Conservation (phyloP, 345 rosid genomes). For the Linum usitatissimum region DNA sequence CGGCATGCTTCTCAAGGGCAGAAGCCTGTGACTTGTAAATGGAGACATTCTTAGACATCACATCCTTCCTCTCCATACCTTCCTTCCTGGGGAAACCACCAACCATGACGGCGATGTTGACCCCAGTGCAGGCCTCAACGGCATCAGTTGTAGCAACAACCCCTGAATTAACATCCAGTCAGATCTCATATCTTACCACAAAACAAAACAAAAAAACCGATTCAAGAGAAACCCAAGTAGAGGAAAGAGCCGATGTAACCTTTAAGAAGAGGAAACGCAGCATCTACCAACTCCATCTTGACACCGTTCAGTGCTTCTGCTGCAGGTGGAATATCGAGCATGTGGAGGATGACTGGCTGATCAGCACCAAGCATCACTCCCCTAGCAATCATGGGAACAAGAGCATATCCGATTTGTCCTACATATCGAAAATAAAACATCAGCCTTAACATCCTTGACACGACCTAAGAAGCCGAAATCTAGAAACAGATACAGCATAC, state of each 20-base stretch:
- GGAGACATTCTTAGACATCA: conserved; percentile 50
- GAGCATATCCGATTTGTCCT: conserved; percentile 82
- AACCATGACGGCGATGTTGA: conserved; percentile 57
- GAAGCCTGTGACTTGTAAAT: conserved; percentile 84
- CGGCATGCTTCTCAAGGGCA: conserved; percentile 62
- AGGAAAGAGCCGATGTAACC: conserved; percentile 15
- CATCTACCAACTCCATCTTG: conserved; percentile 70
- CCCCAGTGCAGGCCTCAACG: conserved; percentile 56
- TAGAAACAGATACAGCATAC: too few species aligned
- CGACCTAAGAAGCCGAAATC: too few species aligned
- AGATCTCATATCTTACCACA: conserved; percentile 4
- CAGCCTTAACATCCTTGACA: neutral
- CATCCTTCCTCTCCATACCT: conserved; percentile 77
- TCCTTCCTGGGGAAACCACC: conserved; percentile 59
- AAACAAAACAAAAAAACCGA: neutral
- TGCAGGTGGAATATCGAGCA: conserved; percentile 64
- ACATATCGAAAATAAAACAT: neutral
- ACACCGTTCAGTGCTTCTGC: conserved; percentile 54
- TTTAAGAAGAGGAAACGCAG: conserved; percentile 73
- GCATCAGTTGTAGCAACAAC: conserved; percentile 64
- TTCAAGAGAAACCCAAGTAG: too few species aligned
- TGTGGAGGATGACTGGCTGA: conserved; percentile 69
- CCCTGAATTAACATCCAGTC: conserved; percentile 23
- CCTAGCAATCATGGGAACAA: conserved; percentile 74
- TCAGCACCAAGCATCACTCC: conserved; percentile 75